Evolutionary conservation across 192 early-diverging fungal species (phyloP).

Genomic region (Gaertneriomyces sp.): DNA sequence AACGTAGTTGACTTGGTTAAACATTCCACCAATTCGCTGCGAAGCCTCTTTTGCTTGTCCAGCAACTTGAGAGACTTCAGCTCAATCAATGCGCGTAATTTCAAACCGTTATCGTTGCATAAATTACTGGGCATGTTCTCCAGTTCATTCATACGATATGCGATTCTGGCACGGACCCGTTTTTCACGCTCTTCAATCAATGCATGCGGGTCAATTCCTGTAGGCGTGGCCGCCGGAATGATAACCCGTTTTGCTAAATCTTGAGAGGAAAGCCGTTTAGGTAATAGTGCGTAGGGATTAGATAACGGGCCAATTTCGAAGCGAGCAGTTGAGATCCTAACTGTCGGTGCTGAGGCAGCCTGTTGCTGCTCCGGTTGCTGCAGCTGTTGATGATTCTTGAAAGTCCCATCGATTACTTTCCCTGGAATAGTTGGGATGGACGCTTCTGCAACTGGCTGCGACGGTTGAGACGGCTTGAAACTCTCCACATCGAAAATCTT

Average conservation of each 20-base stretch:
- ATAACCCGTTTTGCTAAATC: slow-evolving; percentile 28
- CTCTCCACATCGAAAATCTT: slow-evolving; percentile 54
- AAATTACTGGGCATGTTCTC: slow-evolving; percentile 65
- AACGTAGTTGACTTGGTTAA: slow-evolving; percentile 73
- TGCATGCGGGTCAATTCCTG: slow-evolving; percentile 76
- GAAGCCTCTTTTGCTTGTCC: slow-evolving; percentile 69
- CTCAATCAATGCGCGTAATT: slow-evolving; percentile 81
- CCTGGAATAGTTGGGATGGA: slow-evolving; percentile 41
- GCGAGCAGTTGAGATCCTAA: not conserved
- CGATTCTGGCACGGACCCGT: slow-evolving; percentile 63
- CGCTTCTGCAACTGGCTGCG: slow-evolving; percentile 42
- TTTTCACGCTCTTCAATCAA: slow-evolving; percentile 76
- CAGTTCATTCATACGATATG: slow-evolving; percentile 76
- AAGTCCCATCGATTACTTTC: slow-evolving; percentile 55
- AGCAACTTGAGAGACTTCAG: slow-evolving; percentile 78
- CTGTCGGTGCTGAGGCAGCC: not conserved
- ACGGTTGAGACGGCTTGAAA: slow-evolving; percentile 25
- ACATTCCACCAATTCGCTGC: slow-evolving; percentile 63
- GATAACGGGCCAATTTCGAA: slow-evolving; percentile 27
- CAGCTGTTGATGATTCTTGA: slow-evolving; percentile 12
- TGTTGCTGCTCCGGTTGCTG: slow-evolving; percentile 26
- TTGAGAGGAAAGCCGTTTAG: slow-evolving; percentile 53
- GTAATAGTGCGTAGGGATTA: slow-evolving; percentile 44
- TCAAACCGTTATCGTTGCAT: slow-evolving; percentile 60
- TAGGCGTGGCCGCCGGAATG: slow-evolving; percentile 45